These are phyloP conservation scores for Glycine tomentella DNA, from an alignment of 306 rosid genomes.

Conservation along the genomic window DNA sequence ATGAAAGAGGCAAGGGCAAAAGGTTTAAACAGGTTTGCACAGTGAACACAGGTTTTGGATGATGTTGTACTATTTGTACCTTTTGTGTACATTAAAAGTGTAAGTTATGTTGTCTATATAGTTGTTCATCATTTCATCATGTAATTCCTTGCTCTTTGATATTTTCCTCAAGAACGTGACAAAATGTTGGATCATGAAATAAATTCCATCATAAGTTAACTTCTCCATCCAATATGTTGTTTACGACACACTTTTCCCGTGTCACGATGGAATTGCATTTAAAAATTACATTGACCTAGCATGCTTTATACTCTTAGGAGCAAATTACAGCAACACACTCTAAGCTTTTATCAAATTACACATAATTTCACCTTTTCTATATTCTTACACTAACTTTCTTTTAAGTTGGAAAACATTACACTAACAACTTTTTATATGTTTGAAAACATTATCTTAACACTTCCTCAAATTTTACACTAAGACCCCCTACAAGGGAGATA, in stretches of 20 bases:
- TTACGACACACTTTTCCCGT: not conserved
- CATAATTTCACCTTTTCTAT: too few species aligned
- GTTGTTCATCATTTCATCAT: constrained; percentile 23
- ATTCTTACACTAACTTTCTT: too few species aligned
- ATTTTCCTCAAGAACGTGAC: constrained; percentile 12
- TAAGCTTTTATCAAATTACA: too few species aligned
- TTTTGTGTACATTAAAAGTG: too few species aligned
- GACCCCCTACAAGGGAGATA: too few species aligned
- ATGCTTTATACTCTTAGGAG: not conserved
- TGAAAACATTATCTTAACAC: too few species aligned
- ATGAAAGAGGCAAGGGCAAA: not conserved
- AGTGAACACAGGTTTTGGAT: constrained; percentile 35
- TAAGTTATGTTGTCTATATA: too few species aligned
- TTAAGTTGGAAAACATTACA: too few species aligned
- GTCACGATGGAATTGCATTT: not conserved
- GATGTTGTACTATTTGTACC: too few species aligned
- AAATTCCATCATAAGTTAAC: not conserved
- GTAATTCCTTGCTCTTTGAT: constrained; percentile 30
- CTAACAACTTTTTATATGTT: too few species aligned
- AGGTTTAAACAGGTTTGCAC: constrained; percentile 31
- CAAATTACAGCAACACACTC: too few species aligned
- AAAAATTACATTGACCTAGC: not conserved
- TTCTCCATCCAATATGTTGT: not conserved
- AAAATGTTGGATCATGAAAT: constrained; percentile 33
- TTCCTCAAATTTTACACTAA: too few species aligned